A percentile compares a stretch with the other conserved stretches of the same genome.
These are phyloP conservation scores for Beauveria brongniartii DNA, from an alignment of 2,329 filamentous ascomycete genomes.

Conservation along the genomic window DNA sequence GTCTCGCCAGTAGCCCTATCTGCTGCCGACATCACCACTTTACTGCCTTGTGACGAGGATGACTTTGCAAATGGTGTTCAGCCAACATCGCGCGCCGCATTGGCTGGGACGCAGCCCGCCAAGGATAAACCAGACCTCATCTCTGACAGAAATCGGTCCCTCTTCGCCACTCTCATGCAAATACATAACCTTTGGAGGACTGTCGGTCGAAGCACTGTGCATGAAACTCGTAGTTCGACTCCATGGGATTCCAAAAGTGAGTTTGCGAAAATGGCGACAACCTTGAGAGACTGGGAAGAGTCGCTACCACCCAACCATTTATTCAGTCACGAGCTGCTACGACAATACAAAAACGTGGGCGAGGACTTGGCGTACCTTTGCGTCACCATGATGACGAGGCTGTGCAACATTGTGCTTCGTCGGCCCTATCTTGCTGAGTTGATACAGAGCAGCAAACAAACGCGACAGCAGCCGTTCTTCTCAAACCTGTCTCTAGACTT, in stretches of 20 bases:
- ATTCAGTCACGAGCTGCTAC: constrained; percentile 36
- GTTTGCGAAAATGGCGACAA: constrained; percentile 35
- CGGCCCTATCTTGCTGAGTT: constrained; percentile 45
- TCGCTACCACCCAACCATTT: constrained; percentile 38
- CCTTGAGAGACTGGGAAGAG: constrained; percentile 40
- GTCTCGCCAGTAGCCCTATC: constrained; percentile 42
- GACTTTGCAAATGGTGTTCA: constrained; percentile 41
- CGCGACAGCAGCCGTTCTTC: constrained; percentile 31
- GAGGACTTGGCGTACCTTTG: constrained; percentile 47
- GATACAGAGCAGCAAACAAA: constrained; percentile 32
- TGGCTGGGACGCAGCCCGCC: constrained; percentile 45
- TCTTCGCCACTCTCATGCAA: constrained; percentile 49
- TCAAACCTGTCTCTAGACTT: constrained; percentile 36
- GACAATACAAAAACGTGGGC: constrained; percentile 37
- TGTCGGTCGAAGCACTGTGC: constrained; percentile 40
- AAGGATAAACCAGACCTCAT: constrained; percentile 36
- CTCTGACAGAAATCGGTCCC: constrained; percentile 35
- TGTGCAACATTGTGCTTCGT: constrained; percentile 49
- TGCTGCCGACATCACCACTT: constrained; percentile 44
- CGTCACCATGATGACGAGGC: constrained; percentile 45
- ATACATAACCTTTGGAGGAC: constrained; percentile 47
- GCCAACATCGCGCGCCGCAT: constrained; percentile 42
- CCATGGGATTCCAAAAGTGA: constrained; percentile 42
- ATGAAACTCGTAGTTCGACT: constrained; percentile 32
- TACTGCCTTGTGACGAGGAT: constrained; percentile 44